These are phyloP conservation scores for Phytophthora crassamura DNA, from an alignment of 352 stramenopile genomes.

Conservation along the genomic window DNA sequence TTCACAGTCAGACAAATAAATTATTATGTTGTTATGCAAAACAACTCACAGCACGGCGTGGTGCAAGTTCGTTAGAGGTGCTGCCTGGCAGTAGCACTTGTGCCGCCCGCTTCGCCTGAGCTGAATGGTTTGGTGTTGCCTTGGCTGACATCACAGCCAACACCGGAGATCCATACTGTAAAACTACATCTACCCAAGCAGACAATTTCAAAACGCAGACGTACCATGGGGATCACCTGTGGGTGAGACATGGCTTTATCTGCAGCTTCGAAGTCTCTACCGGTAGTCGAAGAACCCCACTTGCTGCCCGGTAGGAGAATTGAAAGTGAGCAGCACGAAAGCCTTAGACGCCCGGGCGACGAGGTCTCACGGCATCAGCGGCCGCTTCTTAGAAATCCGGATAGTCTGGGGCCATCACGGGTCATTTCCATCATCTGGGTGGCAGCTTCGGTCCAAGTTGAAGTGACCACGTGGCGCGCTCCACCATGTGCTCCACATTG, in stretches of 20 bases:
- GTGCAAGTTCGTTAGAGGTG: constrained; percentile 24
- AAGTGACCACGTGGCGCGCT: constrained; percentile 11
- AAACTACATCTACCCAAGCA: not conserved
- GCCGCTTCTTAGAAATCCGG: constrained; percentile 12
- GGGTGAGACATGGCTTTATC: constrained; percentile 6
- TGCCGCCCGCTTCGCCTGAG: constrained; percentile 53
- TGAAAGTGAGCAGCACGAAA: constrained; percentile 11
- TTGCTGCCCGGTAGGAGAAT: constrained; percentile 14
- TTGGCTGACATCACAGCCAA: constrained; percentile 19
- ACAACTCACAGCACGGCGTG: constrained; percentile 16
- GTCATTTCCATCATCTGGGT: not conserved
- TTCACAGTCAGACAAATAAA: not conserved
- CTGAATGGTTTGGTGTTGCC: constrained; percentile 52
- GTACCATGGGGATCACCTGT: constrained; percentile 3
- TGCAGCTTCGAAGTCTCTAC: constrained; percentile 2
- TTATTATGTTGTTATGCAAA: not conserved
- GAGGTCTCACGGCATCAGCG: not conserved
- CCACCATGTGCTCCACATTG: not conserved
- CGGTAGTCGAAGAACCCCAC: not conserved
- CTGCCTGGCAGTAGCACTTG: constrained; percentile 58
- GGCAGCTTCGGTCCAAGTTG: not conserved
- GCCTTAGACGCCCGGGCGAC: not conserved
- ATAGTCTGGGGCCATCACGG: constrained; percentile 5
- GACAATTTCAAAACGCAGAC: not conserved
- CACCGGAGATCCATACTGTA: not conserved